A percentile compares a stretch with the other conserved stretches of the same genome.
Evolutionary conservation across 169 alveolate genomes (phyloP).

Genomic region (Cryptosporidium baileyi): DNA sequence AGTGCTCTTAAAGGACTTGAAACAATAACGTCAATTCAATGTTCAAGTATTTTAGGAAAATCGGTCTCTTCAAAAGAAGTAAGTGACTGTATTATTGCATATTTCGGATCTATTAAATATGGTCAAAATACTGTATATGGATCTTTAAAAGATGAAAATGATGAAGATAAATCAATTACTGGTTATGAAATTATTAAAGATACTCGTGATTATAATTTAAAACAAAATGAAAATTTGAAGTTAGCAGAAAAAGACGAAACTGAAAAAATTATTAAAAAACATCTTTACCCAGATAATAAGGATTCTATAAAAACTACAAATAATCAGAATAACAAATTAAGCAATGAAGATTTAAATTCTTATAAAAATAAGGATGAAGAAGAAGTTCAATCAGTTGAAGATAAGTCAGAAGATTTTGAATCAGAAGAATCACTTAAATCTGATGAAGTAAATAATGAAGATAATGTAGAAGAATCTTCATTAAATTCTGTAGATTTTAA

Average conservation of each 20-base stretch:
- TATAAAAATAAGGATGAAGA: neutral
- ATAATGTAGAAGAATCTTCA: too few species aligned
- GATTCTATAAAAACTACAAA: neutral
- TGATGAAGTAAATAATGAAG: neutral
- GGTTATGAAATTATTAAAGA: slow-evolving; percentile 10
- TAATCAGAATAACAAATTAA: neutral
- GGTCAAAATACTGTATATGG: slow-evolving; percentile 57
- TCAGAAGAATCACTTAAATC: neutral
- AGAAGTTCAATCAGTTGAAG: neutral
- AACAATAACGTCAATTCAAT: slow-evolving; percentile 32
- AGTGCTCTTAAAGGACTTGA: slow-evolving; percentile 35
- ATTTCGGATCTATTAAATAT: slow-evolving; percentile 18
- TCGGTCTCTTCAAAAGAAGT: slow-evolving; percentile 39
- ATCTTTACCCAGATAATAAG: neutral
- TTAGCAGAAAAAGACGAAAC: neutral
- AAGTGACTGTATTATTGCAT: slow-evolving; percentile 27
- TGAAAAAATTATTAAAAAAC: slow-evolving; percentile 3
- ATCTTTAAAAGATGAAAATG: neutral
- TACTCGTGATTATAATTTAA: neutral
- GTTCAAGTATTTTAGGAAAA: slow-evolving; percentile 4
- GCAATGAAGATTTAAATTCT: neutral
- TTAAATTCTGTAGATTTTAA: too few species aligned
- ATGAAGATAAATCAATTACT: slow-evolving; percentile 29
- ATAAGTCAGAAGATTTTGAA: too few species aligned
- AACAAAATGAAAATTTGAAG: neutral